Percentiles rank a stretch among this genome's conserved stretches.
phyloP scores from a whole-genome alignment of 306 rosid species.

The Inga oerstediana region DNA sequence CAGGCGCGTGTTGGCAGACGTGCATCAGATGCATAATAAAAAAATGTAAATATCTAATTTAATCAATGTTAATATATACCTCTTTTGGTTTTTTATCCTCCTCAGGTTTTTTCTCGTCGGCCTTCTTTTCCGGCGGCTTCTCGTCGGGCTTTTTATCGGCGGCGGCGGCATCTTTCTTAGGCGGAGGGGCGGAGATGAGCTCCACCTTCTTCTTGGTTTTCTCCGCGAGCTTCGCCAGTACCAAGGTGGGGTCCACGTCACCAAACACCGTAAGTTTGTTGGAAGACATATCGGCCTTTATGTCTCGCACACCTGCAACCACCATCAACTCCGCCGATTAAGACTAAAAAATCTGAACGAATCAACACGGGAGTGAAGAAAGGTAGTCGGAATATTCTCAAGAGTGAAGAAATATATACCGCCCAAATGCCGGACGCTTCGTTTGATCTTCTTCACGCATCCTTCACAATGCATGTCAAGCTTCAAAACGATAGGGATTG shows the following conservation, averaged over 20 bases:
- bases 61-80: constrained; percentile 24
- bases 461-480: constrained; percentile 90
- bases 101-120: constrained; percentile 55
- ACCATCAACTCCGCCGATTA: not conserved
- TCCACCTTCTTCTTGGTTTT: constrained; percentile 78
- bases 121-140: constrained; percentile 37
- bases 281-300: constrained; percentile 55
- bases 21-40: not conserved
- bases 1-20: not conserved
- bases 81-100: constrained; percentile 58
- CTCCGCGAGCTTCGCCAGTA: constrained; percentile 58
- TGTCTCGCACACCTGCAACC: constrained; percentile 67
- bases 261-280: constrained; percentile 73
- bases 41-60: not conserved
- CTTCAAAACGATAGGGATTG: constrained; percentile 55
- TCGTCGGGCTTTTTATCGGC: constrained; percentile 49
- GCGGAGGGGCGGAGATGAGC: constrained; percentile 62
- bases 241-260: constrained; percentile 53
- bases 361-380: not conserved
- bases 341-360: not conserved
- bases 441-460: constrained; percentile 72
- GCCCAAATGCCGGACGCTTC: constrained; percentile 49
- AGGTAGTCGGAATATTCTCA: not conserved
- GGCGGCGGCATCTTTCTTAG: constrained; percentile 58
- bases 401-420: constrained; percentile 48